Evolutionary conservation across 2,329 filamentous ascomycete genomes (phyloP).

Genomic region (Xylariales sp.): DNA sequence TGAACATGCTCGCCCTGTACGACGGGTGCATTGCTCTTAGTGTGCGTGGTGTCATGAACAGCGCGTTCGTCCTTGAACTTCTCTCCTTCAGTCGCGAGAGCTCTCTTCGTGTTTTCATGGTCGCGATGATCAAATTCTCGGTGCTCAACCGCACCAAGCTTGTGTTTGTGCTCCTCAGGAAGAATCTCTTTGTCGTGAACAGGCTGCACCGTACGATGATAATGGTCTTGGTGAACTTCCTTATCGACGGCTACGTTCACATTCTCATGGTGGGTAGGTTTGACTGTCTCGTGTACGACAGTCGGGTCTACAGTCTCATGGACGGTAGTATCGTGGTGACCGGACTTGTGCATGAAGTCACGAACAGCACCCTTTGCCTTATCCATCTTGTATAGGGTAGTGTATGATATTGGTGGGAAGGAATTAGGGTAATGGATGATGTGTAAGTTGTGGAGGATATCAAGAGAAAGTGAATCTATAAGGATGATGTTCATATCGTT

Average conservation of each 20-base stretch:
- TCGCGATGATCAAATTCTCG: slow-evolving; percentile 58
- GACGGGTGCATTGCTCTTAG: slow-evolving; percentile 39
- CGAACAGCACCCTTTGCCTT: slow-evolving; percentile 59
- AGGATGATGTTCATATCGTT: too few relatives aligned
- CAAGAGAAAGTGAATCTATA: too few relatives aligned
- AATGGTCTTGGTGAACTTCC: slow-evolving; percentile 68
- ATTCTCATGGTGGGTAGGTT: slow-evolving; percentile 58
- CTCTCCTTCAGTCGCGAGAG: slow-evolving; percentile 47
- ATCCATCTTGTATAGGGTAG: slow-evolving; percentile 45
- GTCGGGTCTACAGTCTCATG: slow-evolving; percentile 59
- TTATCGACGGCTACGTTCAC: slow-evolving; percentile 58
- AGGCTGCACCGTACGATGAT: slow-evolving; percentile 66
- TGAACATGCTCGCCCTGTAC: slow-evolving; percentile 60
- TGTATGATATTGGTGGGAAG: background rate
- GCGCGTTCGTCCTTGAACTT: slow-evolving; percentile 48
- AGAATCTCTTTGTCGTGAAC: slow-evolving; percentile 33
- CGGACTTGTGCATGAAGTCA: slow-evolving; percentile 56
- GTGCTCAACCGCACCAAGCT: slow-evolving; percentile 54
- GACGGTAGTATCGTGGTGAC: slow-evolving; percentile 66
- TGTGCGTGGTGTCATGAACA: slow-evolving; percentile 43
- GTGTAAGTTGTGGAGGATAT: too few relatives aligned
- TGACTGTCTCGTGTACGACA: slow-evolving; percentile 56
- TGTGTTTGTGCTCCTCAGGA: slow-evolving; percentile 60
- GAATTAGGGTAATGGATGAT: too few relatives aligned
- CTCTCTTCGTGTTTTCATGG: slow-evolving; percentile 38